These are phyloP conservation scores for Botrytis porri DNA, from an alignment of 2,329 filamentous ascomycete species.

Conservation along the genomic window DNA sequence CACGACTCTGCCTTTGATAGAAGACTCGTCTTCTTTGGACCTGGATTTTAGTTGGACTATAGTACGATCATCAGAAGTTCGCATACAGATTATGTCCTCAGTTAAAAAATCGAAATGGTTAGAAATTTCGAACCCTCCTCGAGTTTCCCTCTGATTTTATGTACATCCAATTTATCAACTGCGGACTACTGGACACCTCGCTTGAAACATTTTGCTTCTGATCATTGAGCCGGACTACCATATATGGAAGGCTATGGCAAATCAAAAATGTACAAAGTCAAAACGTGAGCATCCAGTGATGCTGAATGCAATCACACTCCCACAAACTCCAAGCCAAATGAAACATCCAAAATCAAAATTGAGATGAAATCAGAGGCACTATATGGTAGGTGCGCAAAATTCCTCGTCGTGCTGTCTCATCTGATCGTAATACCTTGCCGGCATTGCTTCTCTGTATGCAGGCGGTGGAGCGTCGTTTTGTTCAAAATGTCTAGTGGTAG, in stretches of 20 bases:
- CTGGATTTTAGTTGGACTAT: background rate
- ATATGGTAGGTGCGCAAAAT: conserved; percentile 5
- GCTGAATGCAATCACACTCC: background rate
- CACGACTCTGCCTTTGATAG: background rate
- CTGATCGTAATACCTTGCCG: conserved; percentile 2
- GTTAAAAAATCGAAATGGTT: background rate
- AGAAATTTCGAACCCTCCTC: background rate
- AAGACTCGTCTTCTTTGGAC: background rate
- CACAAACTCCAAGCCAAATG: background rate
- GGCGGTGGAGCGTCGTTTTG: background rate
- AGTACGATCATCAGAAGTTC: background rate
- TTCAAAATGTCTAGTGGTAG: background rate
- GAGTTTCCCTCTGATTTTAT: background rate
- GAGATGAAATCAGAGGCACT: too few species aligned
- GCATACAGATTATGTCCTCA: background rate
- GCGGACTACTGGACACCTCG: background rate
- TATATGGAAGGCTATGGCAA: background rate
- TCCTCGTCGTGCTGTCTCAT: background rate
- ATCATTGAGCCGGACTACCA: background rate
- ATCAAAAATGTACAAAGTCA: background rate
- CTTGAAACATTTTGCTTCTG: background rate
- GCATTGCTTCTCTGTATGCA: conserved; percentile 7
- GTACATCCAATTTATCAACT: background rate
- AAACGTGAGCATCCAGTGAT: background rate
- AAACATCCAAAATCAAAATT: too few species aligned